Evolutionary conservation across 495 filamentous ascomycete species (phyloP), one percentile per base, ranked within the genome.

Genomic region (Pseudomonodictys pantanalensis): DNA sequence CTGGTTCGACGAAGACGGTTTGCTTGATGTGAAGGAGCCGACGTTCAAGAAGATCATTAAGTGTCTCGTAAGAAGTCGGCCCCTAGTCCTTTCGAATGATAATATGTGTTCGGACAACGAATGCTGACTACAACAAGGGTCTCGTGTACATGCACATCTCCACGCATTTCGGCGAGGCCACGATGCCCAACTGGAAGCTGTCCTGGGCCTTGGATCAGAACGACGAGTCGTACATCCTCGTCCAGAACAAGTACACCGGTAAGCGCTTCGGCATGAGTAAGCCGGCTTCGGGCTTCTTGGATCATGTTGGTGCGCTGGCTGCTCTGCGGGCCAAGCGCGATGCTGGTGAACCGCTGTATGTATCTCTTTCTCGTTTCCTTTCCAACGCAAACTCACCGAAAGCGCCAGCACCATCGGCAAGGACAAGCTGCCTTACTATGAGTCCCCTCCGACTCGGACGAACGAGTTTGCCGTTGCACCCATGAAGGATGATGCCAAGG

Each of bases 111-210:
- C n/a, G n/a, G n/a, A n/a, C n/a, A n/a, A n/a, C n/a, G n/a, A n/a
- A n/a, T n/a, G n/a, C n/a, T n/a, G n/a, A n/a, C n/a, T n/a, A n/a
- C n/a, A n/a, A n/a, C n/a, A n/a, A n/a, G n/a, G n/a, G n/a, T n/a
- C n/a, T 48, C 26, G 28, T 22, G n/a, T 56, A 47, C 39, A 47
- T 56, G 41, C 42, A 50, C 54, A 58, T 58, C 29, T 8, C 8
- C 9, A 18, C 5, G 8, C 3, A 49, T 3, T 58, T 8, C n/a
- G 44, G 54, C 18, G 18, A 58, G 30, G 33, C 33, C 26, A 12
- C 22, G 3, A 24, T 41, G 12, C 2, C 15, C 3, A 44, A 18
- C 2, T 58, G 42, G 43, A 17, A 2, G 3, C 15, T 42, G 3
- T 11, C 8, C 9, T 58, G 42, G 43, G 2, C 18, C 11, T 8